Percentiles rank a stretch among this genome's conserved stretches.
These are phyloP conservation scores for Amylocystis lapponica DNA, from an alignment of 768 basidiomycete genomes.

Conservation along the genomic window DNA sequence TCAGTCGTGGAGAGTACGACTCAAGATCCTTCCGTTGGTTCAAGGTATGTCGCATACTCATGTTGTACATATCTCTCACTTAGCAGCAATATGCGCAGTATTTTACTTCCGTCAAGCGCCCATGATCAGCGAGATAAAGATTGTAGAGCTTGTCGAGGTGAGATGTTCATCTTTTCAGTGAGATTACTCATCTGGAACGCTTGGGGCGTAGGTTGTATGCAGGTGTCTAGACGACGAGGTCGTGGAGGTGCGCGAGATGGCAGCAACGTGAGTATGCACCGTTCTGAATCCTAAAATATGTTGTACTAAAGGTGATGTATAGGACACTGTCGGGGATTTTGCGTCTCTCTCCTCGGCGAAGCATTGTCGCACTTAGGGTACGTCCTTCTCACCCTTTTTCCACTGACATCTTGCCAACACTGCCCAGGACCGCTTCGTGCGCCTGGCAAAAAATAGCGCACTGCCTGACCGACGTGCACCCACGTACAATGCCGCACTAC, in stretches of 20 bases:
- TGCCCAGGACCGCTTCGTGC: constrained; percentile 68
- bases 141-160: constrained; percentile 79
- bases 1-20: constrained; percentile 82
- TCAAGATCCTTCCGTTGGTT: constrained; percentile 81
- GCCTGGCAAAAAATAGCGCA: constrained; percentile 60
- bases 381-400: constrained; percentile 10
- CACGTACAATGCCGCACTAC: constrained; percentile 62
- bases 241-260: constrained; percentile 87
- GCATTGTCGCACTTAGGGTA: constrained; percentile 69
- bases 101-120: constrained; percentile 88
- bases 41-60: constrained; percentile 42
- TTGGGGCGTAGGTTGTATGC: constrained; percentile 56
- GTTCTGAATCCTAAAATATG: not conserved
- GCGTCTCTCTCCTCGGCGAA: constrained; percentile 73
- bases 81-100: constrained; percentile 33
- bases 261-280: constrained; percentile 57
- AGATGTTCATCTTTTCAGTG: too few species aligned
- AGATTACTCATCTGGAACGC: too few species aligned
- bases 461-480: constrained; percentile 62
- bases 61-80: not conserved
- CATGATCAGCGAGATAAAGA: constrained; percentile 68
- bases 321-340: constrained; percentile 81
- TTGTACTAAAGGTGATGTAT: not conserved
- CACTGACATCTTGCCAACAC: constrained; percentile 7
- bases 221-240: constrained; percentile 82